phyloP scores from a whole-genome alignment of 1,139 yeast species.

The Scheffersomyces titani region DNA sequence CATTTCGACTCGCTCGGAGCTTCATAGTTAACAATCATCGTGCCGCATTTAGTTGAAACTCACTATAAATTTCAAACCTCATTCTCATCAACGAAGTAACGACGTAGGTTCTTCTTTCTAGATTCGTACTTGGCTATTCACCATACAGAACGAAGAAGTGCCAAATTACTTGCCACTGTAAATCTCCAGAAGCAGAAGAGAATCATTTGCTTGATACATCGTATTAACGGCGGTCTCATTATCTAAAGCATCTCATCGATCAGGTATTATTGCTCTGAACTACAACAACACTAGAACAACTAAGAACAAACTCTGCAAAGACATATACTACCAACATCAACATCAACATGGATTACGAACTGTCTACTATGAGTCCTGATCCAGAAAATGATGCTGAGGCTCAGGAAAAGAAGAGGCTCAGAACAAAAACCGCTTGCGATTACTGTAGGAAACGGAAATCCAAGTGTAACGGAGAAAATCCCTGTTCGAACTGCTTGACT shows the following conservation, averaged over 20 bases:
- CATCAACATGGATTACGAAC: background rate
- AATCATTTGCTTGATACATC: background rate
- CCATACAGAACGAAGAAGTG: background rate
- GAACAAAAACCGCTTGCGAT: constrained; percentile 26
- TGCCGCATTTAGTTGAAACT: background rate
- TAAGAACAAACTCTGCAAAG: background rate
- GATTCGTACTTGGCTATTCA: background rate
- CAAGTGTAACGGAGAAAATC: constrained; percentile 24
- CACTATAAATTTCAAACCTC: background rate
- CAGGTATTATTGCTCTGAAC: background rate
- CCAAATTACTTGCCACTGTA: background rate
- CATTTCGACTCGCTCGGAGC: background rate
- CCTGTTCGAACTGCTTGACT: constrained; percentile 22
- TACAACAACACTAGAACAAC: background rate
- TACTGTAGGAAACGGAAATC: constrained; percentile 26
- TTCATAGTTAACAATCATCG: background rate
- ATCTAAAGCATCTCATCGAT: background rate
- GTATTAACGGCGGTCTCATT: background rate
- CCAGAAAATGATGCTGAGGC: background rate
- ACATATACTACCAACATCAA: background rate
- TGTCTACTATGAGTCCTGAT: background rate
- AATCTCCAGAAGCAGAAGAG: background rate
- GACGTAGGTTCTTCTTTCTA: background rate
- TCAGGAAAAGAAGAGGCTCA: constrained; percentile 9
- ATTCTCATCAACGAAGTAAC: background rate